Conservation (phyloP, 176 grass and related monocot species). For the Dendrocalamus sinicus region DNA sequence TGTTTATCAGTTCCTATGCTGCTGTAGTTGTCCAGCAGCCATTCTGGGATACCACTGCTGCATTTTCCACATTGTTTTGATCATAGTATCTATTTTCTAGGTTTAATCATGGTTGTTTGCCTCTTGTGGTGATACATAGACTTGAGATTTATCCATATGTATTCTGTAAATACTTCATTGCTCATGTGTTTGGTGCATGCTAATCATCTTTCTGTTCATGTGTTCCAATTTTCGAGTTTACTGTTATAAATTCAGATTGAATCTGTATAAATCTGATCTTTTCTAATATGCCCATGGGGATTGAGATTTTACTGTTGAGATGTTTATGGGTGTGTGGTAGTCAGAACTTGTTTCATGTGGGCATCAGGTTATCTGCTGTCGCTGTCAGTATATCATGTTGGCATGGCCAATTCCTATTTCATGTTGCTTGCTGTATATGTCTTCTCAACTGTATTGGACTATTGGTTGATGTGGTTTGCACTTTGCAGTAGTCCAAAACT, state of each 20-base stretch:
- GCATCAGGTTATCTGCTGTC: not conserved
- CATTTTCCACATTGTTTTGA: not conserved
- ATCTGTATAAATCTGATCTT: not conserved
- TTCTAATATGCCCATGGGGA: not conserved
- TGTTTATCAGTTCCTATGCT: not conserved
- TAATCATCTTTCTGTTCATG: not conserved
- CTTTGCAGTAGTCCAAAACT: not conserved
- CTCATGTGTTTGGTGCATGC: not conserved
- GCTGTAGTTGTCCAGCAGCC: not conserved
- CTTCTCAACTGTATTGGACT: not conserved
- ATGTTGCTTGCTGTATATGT: not conserved
- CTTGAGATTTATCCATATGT: not conserved
- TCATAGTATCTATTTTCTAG: not conserved
- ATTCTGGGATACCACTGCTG: not conserved
- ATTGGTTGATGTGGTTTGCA: not conserved
- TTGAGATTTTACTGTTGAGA: not conserved
- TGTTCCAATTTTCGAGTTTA: not conserved
- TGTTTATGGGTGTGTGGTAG: not conserved
- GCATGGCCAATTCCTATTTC: not conserved
- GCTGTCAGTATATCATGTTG: not conserved
- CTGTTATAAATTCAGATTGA: not conserved
- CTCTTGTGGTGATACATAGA: not conserved
- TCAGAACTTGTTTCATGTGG: not conserved
- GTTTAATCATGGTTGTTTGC: not conserved
- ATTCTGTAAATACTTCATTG: not conserved